These are phyloP conservation scores for Flammula alnicola DNA, from an alignment of 1,284 basidiomycete species.

Conservation along the genomic window DNA sequence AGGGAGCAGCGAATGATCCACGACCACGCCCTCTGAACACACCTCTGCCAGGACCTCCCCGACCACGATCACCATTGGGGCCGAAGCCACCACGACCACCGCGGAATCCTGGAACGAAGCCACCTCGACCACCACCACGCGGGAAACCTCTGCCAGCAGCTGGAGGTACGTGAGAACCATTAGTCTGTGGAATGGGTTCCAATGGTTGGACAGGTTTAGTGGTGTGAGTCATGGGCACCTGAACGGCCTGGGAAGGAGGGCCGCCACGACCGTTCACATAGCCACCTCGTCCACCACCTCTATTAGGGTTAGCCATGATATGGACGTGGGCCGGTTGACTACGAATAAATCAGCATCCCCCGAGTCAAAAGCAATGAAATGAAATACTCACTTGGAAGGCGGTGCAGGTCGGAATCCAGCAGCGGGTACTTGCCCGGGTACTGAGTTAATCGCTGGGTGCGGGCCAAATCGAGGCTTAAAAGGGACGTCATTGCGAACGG, in stretches of 20 bases:
- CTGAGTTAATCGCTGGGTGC: conserved; percentile 59
- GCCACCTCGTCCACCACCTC: conserved; percentile 44
- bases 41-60: conserved; percentile 39
- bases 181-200: conserved; percentile 12
- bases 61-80: conserved; percentile 40
- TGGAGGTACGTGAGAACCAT: conserved; percentile 24
- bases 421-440: conserved; percentile 53
- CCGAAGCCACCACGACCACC: conserved; percentile 38
- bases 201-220: conserved; percentile 9
- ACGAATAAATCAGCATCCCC: conserved; percentile 9
- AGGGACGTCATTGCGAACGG: conserved; percentile 43
- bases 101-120: conserved; percentile 32
- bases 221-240: conserved; percentile 5
- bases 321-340: conserved; percentile 34
- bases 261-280: conserved; percentile 39
- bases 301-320: conserved; percentile 70
- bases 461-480: conserved; percentile 76
- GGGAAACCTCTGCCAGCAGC: conserved; percentile 36
- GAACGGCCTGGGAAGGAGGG: conserved; percentile 19
- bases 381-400: conserved; percentile 31
- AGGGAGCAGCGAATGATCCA: conserved; percentile 36
- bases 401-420: conserved; percentile 61
- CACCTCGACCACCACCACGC: conserved; percentile 30
- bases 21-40: conserved; percentile 50
- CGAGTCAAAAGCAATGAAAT: conserved; percentile 8